Conservation (phyloP, 768 basidiomycete species). For the Tephrocybe rancida region DNA sequence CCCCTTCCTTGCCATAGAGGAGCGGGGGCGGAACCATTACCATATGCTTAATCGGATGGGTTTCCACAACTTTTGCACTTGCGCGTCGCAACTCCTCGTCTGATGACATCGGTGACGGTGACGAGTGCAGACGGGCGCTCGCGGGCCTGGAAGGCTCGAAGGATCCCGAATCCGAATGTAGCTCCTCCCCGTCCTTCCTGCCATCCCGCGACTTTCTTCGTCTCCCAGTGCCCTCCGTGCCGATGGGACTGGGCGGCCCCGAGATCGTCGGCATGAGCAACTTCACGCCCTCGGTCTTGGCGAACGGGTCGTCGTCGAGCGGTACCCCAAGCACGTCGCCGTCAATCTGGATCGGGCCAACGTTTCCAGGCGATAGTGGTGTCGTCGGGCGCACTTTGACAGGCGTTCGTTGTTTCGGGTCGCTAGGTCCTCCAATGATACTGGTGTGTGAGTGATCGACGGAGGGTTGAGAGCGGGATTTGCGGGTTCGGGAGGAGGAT, state of each 20-base stretch:
- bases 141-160: background rate
- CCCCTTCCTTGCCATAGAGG: constrained; percentile 28
- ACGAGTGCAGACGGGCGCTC: background rate
- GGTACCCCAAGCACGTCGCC: constrained; percentile 37
- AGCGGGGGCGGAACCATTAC: constrained; percentile 37
- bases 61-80: constrained; percentile 40
- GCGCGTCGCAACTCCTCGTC: background rate
- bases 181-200: constrained; percentile 8
- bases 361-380: constrained; percentile 12
- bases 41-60: background rate
- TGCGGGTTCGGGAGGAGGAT: constrained; percentile 23
- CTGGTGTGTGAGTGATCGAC: constrained; percentile 6
- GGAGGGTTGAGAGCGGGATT: constrained; percentile 17
- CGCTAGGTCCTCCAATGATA: background rate
- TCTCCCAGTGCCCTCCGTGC: background rate
- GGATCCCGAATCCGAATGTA: constrained; percentile 7
- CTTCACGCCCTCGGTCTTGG: constrained; percentile 53
- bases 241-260: constrained; percentile 1
- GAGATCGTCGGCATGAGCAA: constrained; percentile 35
- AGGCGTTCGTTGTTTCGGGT: background rate
- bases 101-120: background rate
- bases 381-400: constrained; percentile 5
- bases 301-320: constrained; percentile 58
- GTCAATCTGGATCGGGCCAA: constrained; percentile 26
- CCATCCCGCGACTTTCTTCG: background rate